Base-by-base conservation (phyloP, 495 filamentous ascomycete genomes). In the Penicillium verhagenii region DNA sequence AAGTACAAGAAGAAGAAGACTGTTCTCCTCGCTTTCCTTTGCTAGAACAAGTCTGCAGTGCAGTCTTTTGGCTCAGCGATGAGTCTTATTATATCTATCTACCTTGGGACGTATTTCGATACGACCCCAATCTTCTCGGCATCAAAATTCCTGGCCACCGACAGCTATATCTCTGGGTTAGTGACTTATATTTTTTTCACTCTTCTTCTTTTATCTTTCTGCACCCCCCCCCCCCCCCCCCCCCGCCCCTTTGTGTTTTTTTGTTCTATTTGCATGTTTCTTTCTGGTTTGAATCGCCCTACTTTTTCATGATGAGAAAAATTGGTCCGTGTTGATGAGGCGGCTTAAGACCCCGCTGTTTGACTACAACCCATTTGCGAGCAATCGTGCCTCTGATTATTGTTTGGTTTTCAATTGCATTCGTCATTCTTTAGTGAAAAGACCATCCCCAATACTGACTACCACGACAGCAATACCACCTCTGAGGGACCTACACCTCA, bases 311-410 rank as follows among this genome's bases (percentile, higher is more conserved):
- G 91, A 96, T 95, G 91, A 94, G 81, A 84, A 83, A 83, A 71
- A 86, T 91, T 95, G 90, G 92, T 96, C 92, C 92, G 92, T 96
- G 92, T 96, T 96, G 82, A 91, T 85, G 89, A 96, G 88, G 87
- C 87, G 92, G 86, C 81, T 91, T 91, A 96, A 96, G 91, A 95
- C 88, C 87, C 86, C 89, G 88, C 83, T 79, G 81, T 70, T 84
- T 86, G 92, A 93, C 82, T 91, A 92, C 81, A 84, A 77, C 75
- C 82, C 80, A 84, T 81, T 35, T 79, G 89, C 80, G 79, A 87
- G 78, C 72, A 73, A 79, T 83, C 87, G 90, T 88, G 88, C 71
- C 82, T 90, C 91, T 96, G 91, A 96, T 79, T 40, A n/a, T n/a
- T 61, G 61, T 50, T 24, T 25, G 31, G 24, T 33, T 50, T 29